Evolutionary conservation across 2,329 filamentous ascomycete genomes (phyloP).

Genomic region (Cladosporium cucumerinum): DNA sequence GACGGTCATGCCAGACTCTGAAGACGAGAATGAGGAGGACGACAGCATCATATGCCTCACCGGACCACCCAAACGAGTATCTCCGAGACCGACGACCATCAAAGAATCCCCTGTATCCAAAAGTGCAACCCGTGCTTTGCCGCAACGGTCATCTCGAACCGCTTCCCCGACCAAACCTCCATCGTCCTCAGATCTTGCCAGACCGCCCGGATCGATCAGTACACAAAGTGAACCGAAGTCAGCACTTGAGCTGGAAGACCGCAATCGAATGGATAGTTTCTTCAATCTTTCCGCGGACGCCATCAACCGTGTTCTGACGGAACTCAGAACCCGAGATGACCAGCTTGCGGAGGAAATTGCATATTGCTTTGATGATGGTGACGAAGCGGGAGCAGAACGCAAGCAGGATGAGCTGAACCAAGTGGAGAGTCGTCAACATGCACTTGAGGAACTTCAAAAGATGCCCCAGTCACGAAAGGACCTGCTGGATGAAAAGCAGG

Average conservation of each 20-base stretch:
- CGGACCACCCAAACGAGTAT: background rate
- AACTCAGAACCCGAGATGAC: slow-evolving; percentile 22
- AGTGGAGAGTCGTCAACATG: slow-evolving; percentile 19
- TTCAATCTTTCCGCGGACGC: slow-evolving; percentile 23
- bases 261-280: slow-evolving; percentile 18
- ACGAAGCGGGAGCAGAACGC: slow-evolving; percentile 20
- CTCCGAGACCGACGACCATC: background rate
- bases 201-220: background rate
- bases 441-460: slow-evolving; percentile 21
- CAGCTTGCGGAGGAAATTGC: slow-evolving; percentile 23
- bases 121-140: background rate
- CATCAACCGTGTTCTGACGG: slow-evolving; percentile 18
- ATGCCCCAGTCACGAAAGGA: slow-evolving; percentile 25
- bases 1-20: slow-evolving; percentile 18
- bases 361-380: slow-evolving; percentile 22
- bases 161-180: slow-evolving; percentile 5
- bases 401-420: slow-evolving; percentile 21
- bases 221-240: slow-evolving; percentile 15
- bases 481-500: slow-evolving; percentile 17
- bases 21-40: slow-evolving; percentile 24
- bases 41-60: slow-evolving; percentile 13
- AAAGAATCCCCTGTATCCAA: slow-evolving; percentile 1
- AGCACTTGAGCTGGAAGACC: slow-evolving; percentile 13
- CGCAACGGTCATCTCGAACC: background rate
- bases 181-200: slow-evolving; percentile 7